Evolutionary conservation across 2,329 filamentous ascomycete genomes (phyloP), one percentile per base, ranked within the genome.

Genomic region (Knufia petricola): DNA sequence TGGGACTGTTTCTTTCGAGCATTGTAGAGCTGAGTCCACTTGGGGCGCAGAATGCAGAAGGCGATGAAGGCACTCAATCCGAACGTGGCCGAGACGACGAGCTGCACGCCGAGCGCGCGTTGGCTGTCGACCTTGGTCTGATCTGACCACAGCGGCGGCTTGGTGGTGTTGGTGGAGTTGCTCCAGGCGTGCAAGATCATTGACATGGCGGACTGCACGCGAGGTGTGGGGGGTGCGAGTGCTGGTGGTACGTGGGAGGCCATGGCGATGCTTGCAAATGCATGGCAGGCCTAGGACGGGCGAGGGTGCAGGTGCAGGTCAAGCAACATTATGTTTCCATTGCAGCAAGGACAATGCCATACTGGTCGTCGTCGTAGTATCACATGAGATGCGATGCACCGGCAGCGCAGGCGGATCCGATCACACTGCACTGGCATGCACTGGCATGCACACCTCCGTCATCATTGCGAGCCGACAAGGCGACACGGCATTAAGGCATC

Each of bases 1-100:
- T 82, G 73, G 57, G 79, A 79, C 55, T 85, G 82, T 59, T 82
- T 82, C 68, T 89, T 92, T 50, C 92, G 81, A 40, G 92, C 92
- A 26, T 88, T 84, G 64, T 96, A 98, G 1, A 98, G 76, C 19
- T 82, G 77, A 42, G 86, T 84, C 92, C 92, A 98, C 79, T 87
- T 81, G 55, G 89, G 88, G 42, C 92, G 84, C 21, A 98, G 72
- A 41, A 71, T 68, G 58, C 69, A 72, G 49, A 72, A 72, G 1
- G 68, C 61, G 23, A 72, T 53, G 49, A 72, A 72, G 19, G 69
- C 69, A 37, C 61, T 61, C 48, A 69, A 49, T 12, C 69, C 69
- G 20, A 72, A 54, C 3, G 60, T 59, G n/a, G 61, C 60, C 50
- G 69, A 71, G 28, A 72, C 64, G 40, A 68, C 63, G 23, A 70